Conservation (phyloP, 2,329 filamentous ascomycete species). For the Fusarium anguioides region DNA sequence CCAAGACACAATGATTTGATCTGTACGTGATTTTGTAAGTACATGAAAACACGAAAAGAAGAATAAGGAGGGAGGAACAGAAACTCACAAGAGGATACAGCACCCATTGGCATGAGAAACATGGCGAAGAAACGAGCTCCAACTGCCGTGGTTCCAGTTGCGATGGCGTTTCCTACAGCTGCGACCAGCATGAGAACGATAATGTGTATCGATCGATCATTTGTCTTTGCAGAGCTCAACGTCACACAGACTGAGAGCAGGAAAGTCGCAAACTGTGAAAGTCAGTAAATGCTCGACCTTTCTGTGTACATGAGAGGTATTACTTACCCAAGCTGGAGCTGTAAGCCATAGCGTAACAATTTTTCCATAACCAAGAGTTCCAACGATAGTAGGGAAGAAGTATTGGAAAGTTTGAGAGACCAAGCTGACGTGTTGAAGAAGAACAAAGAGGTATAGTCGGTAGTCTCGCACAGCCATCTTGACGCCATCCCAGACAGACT, state of each 20-base stretch:
- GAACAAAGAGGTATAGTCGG: conserved; percentile 63
- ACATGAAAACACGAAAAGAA: accelerated
- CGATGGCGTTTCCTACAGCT: conserved; percentile 65
- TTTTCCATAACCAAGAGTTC: conserved; percentile 67
- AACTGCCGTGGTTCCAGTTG: conserved; percentile 60
- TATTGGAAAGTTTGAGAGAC: conserved; percentile 70
- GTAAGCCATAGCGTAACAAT: conserved; percentile 68
- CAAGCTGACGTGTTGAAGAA: conserved; percentile 64
- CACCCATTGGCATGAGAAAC: conserved; percentile 69
- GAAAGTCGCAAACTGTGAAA: conserved; percentile 59
- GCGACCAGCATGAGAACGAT: conserved; percentile 63
- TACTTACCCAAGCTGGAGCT: conserved; percentile 65
- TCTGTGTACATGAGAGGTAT: neutral
- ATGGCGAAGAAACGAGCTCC: conserved; percentile 70
- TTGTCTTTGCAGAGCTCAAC: conserved; percentile 63
- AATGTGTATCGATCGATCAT: conserved; percentile 69
- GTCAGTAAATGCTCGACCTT: neutral
- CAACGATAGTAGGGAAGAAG: conserved; percentile 73
- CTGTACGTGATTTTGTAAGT: conserved; percentile 13
- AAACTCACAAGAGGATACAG: conserved; percentile 57
- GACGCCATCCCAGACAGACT: conserved; percentile 58
- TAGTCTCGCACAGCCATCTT: conserved; percentile 61
- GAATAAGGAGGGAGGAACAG: accelerated
- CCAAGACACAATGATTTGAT: conserved; percentile 71
- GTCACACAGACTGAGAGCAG: conserved; percentile 65